Evolutionary conservation across 2,329 filamentous ascomycete genomes (phyloP).

Genomic region (Penicillium sp.): DNA sequence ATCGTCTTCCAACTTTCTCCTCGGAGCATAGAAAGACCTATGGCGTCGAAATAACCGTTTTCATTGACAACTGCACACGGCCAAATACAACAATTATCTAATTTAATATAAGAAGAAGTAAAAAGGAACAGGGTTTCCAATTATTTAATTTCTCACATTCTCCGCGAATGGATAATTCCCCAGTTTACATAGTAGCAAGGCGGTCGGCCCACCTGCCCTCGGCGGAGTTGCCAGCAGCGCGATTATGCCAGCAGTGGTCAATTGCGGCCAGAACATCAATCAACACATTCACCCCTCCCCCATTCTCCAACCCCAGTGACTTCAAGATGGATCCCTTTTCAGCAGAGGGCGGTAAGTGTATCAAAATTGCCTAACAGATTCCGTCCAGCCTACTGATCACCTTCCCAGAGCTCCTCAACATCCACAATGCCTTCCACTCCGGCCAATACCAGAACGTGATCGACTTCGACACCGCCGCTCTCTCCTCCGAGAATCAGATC

Average conservation of each 20-base stretch:
- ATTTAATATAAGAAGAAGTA: no score
- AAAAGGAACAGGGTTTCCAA: no score
- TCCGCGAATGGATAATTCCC: no score
- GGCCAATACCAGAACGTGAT: slow-evolving; percentile 86
- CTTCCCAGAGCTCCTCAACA: slow-evolving; percentile 65
- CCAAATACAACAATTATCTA: slow-evolving; percentile 52
- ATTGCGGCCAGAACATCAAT: slow-evolving; percentile 22
- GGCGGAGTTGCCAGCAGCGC: slow-evolving; percentile 22
- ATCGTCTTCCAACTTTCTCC: slow-evolving; percentile 38
- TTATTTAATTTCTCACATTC: no score
- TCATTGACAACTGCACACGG: slow-evolving; percentile 40
- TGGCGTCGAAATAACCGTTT: slow-evolving; percentile 45
- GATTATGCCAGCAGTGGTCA: slow-evolving; percentile 27
- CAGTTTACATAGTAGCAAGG: slow-evolving; percentile 13
- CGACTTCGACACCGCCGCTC: slow-evolving; percentile 79
- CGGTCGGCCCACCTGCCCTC: slow-evolving; percentile 28
- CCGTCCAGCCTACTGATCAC: slow-evolving; percentile 13
- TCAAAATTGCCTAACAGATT: not conserved
- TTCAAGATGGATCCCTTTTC: slow-evolving; percentile 66
- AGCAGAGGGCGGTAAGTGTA: slow-evolving; percentile 60
- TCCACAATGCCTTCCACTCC: slow-evolving; percentile 69
- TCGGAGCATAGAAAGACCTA: slow-evolving; percentile 44
- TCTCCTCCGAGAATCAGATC: slow-evolving; percentile 77
- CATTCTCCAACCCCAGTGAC: slow-evolving; percentile 12
- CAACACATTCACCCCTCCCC: slow-evolving; percentile 20